Conservation (phyloP, 208 protist genomes). For the Leishmania amazonensis region DNA sequence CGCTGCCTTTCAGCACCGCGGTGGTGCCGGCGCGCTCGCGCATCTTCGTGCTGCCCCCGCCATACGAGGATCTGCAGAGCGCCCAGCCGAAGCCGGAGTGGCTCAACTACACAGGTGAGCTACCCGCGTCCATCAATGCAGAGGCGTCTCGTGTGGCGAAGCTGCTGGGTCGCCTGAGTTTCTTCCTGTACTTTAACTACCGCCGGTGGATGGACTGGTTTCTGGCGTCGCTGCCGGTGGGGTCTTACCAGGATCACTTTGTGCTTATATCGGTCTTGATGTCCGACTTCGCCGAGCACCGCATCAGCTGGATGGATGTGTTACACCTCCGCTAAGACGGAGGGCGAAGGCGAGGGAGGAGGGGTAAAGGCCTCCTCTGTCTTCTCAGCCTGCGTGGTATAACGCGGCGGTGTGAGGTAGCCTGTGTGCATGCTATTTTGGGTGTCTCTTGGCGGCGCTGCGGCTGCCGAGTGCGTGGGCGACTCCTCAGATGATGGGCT, state of each 20-base stretch:
- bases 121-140: constrained; percentile 12
- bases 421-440: neutral
- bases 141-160: constrained; percentile 18
- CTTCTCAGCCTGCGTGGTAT: neutral
- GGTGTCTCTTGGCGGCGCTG: neutral
- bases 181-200: constrained; percentile 31
- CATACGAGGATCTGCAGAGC: constrained; percentile 7
- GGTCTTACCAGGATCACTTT: constrained; percentile 34
- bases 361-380: neutral
- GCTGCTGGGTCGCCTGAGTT: constrained; percentile 26
- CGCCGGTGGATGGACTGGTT: constrained; percentile 36
- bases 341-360: too few species aligned
- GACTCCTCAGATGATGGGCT: neutral
- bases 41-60: constrained; percentile 24
- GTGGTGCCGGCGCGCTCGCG: constrained; percentile 13
- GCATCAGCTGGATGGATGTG: constrained; percentile 29
- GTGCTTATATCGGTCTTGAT: constrained; percentile 25
- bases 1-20: constrained; percentile 15
- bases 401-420: neutral
- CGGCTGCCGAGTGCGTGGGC: neutral
- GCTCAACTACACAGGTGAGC: constrained; percentile 33
- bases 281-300: constrained; percentile 31
- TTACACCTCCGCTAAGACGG: constrained; percentile 10
- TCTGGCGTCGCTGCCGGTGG: constrained; percentile 21
- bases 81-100: constrained; percentile 16